Evolutionary conservation across 2,329 filamentous ascomycete species (phyloP).

Genomic region (Fusarium newnesense): DNA sequence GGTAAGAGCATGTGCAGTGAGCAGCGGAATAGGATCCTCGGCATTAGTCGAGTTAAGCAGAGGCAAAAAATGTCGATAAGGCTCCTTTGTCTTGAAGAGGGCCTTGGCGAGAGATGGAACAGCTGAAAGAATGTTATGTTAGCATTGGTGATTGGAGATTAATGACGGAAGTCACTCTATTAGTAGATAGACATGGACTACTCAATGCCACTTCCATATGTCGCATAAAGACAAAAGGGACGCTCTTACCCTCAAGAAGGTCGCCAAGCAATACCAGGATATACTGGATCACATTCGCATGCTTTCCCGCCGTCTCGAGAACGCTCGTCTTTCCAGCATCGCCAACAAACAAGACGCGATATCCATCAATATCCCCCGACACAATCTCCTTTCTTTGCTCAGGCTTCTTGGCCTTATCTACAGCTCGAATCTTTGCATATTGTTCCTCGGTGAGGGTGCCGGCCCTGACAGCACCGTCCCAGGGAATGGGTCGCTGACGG

Average conservation of each 20-base stretch:
- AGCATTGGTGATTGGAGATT: slow-evolving; percentile 16
- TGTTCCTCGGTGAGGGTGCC: slow-evolving; percentile 95
- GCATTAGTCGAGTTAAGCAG: slow-evolving; percentile 82
- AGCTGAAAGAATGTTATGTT: slow-evolving; percentile 62
- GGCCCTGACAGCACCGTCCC: slow-evolving; percentile 94
- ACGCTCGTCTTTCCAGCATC: slow-evolving; percentile 75
- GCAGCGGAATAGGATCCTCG: slow-evolving; percentile 85
- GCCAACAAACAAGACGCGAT: slow-evolving; percentile 83
- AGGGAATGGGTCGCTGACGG: slow-evolving; percentile 92
- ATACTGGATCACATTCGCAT: slow-evolving; percentile 93
- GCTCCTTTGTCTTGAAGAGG: slow-evolving; percentile 78
- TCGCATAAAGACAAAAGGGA: slow-evolving; percentile 1
- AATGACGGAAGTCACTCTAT: slow-evolving; percentile 9
- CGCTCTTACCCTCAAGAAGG: slow-evolving; percentile 78
- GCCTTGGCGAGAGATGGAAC: slow-evolving; percentile 81
- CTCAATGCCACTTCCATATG: slow-evolving; percentile 4
- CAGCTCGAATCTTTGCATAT: slow-evolving; percentile 93
- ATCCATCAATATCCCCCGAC: slow-evolving; percentile 81
- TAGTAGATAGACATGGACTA: not conserved
- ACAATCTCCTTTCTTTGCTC: slow-evolving; percentile 88
- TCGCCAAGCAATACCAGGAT: slow-evolving; percentile 90
- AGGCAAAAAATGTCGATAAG: slow-evolving; percentile 85
- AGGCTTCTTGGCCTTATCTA: slow-evolving; percentile 90
- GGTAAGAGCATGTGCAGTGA: slow-evolving; percentile 88
- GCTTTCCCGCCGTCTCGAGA: slow-evolving; percentile 85